These are phyloP conservation scores for Phytophthora nicotianae DNA, from an alignment of 352 stramenopile genomes.

Conservation along the genomic window DNA sequence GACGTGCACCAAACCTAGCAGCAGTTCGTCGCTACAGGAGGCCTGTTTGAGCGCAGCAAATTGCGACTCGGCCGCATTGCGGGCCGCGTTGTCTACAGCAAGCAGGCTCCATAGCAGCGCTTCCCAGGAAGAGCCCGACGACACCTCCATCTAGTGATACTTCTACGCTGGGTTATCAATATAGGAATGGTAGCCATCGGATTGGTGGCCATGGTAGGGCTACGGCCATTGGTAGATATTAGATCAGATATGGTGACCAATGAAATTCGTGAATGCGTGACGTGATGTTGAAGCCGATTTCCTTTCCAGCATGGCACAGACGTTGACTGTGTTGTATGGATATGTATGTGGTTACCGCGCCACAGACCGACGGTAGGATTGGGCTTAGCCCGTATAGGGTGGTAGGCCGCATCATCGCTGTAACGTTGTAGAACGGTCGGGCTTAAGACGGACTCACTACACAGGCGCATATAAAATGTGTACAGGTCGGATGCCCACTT, in stretches of 20 bases:
- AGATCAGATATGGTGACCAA: neutral
- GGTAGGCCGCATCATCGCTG: neutral
- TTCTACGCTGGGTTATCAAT: slow-evolving; percentile 2
- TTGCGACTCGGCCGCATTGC: slow-evolving; percentile 65
- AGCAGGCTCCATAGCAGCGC: slow-evolving; percentile 75
- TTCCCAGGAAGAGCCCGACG: slow-evolving; percentile 44
- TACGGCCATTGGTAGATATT: slow-evolving; percentile 1
- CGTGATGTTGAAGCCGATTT: neutral
- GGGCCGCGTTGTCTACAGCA: slow-evolving; percentile 70
- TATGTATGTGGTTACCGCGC: neutral
- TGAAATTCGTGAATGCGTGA: neutral
- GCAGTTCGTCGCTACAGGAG: slow-evolving; percentile 54
- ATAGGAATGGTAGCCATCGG: slow-evolving; percentile 11
- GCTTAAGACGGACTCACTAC: neutral
- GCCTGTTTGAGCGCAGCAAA: slow-evolving; percentile 70
- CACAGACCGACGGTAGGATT: neutral
- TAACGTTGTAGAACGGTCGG: neutral
- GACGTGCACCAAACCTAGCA: slow-evolving; percentile 59
- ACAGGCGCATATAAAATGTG: neutral
- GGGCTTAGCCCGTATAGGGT: neutral
- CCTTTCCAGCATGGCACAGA: too few species aligned
- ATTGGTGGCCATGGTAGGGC: slow-evolving; percentile 5
- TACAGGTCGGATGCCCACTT: neutral
- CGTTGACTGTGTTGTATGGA: too few species aligned
- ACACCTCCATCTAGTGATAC: slow-evolving; percentile 15